Evolutionary conservation across 805 yeast genomes (phyloP), one percentile per base, ranked within the genome.

Genomic region (Sugiyamaella smithiae): DNA sequence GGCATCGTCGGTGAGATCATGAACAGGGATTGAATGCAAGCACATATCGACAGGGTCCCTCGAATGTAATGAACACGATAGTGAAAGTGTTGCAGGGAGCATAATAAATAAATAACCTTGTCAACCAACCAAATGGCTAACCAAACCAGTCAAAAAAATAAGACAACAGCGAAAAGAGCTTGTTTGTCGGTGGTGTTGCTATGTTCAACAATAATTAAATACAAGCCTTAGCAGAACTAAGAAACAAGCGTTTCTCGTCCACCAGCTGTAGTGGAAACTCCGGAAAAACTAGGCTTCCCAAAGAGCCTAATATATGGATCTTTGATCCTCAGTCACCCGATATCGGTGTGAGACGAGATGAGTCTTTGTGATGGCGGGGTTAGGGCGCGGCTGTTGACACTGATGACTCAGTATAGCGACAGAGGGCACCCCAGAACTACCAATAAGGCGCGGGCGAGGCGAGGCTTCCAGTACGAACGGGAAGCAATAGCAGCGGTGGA

Each of bases 291-390:
- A 29, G 33, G 33, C 3, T 16, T 6, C 11, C 7, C 14, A 5
- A 6, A 16, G 33, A 11, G 20, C 9, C 20, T 12, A n/a, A 35
- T 35, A 4, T 35, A 35, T 35, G 20, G 22, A 16, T 5, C 16
- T 14, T 5, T 35, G 6, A 12, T 14, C 12, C 22, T 3, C 38
- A 35, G n/a, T n/a, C n/a, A n/a, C n/a, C 38, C 38, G 38, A 19
- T 35, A 19, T 19, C 38, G 38, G 38, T n/a, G n/a, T n/a, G n/a
- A n/a, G n/a, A 9, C 20, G 33, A 35, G 38, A 35, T 35, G 38
- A 35, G 38, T 35, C 38, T 35, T 35, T 19, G 33, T 29, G 38
- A 35, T 35, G 38, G 38, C 22, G 38, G 38, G 38, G 38, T 19
- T 16, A 35, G 38, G 38, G 38, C 16, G n/a, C n/a, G 20, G 8